phyloP scores from a whole-genome alignment of 192 early-diverging fungal genomes.

The Coemansia sp. region DNA sequence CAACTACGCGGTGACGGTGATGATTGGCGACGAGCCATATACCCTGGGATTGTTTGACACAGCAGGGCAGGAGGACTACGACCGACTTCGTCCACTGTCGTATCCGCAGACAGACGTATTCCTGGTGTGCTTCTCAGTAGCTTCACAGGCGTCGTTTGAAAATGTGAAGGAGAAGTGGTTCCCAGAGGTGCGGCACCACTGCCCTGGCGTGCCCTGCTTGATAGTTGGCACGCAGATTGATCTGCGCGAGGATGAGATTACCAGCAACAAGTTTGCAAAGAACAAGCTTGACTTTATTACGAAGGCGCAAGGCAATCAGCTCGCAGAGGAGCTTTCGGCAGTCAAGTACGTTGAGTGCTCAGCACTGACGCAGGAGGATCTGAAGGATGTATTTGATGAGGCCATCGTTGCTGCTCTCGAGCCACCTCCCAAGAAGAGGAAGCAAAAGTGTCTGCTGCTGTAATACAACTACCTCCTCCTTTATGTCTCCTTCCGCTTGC shows the following conservation, averaged over 20 bases:
- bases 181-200: slow-evolving; percentile 25
- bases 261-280: slow-evolving; percentile 54
- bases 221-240: slow-evolving; percentile 46
- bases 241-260: slow-evolving; percentile 32
- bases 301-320: slow-evolving; percentile 57
- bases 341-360: slow-evolving; percentile 80
- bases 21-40: slow-evolving; percentile 97
- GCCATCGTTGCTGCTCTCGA: slow-evolving; percentile 96
- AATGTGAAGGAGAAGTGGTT: slow-evolving; percentile 61
- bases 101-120: slow-evolving; percentile 91
- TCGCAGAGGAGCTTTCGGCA: slow-evolving; percentile 71
- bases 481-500: slow-evolving; percentile 3
- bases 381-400: slow-evolving; percentile 69
- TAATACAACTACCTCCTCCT: slow-evolving; percentile 33
- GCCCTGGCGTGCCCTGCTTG: slow-evolving; percentile 49
- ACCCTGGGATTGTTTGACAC: slow-evolving; percentile 95
- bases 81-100: slow-evolving; percentile 84
- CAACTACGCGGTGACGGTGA: slow-evolving; percentile 96
- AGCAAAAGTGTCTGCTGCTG: slow-evolving; percentile 77
- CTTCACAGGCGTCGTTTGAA: slow-evolving; percentile 74
- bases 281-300: slow-evolving; percentile 5
- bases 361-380: slow-evolving; percentile 47
- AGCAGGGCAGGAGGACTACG: slow-evolving; percentile 95
- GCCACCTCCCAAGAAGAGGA: slow-evolving; percentile 77
- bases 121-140: slow-evolving; percentile 88